Evolutionary conservation across 352 stramenopile species (phyloP).

Genomic region (Phytophthora brassicae): DNA sequence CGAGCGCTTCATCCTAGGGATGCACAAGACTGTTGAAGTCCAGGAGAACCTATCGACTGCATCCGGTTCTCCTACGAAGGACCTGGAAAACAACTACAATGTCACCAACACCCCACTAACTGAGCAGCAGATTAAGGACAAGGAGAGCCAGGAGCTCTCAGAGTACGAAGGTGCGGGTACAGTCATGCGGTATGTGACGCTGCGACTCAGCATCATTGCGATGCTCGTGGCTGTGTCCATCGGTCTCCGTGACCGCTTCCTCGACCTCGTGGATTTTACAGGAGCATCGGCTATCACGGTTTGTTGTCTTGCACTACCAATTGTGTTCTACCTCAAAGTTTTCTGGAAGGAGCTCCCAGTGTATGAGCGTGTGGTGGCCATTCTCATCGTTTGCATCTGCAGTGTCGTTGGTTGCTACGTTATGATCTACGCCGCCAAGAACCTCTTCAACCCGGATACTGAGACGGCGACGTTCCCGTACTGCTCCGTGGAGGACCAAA

Average conservation of each 20-base stretch:
- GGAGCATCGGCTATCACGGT: conserved; percentile 38
- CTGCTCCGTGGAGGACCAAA: conserved; percentile 32
- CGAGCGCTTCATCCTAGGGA: conserved; percentile 40
- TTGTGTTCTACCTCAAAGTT: conserved; percentile 45
- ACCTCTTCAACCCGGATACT: conserved; percentile 31
- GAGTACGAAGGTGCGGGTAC: conserved; percentile 19
- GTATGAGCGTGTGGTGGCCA: conserved; percentile 32
- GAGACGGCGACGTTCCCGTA: conserved; percentile 31
- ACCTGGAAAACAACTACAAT: conserved; percentile 35
- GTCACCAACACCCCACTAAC: conserved; percentile 15
- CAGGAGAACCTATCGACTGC: conserved; percentile 29
- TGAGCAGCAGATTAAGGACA: conserved; percentile 17
- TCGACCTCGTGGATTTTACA: conserved; percentile 48
- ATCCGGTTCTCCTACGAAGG: conserved; percentile 16
- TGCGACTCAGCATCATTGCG: conserved; percentile 34
- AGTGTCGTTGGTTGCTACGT: conserved; percentile 35
- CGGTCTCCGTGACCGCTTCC: conserved; percentile 29
- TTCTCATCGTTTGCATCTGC: conserved; percentile 34
- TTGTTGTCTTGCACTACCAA: conserved; percentile 45
- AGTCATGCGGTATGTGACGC: conserved; percentile 28
- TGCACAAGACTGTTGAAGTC: conserved; percentile 33
- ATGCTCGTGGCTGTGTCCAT: conserved; percentile 26
- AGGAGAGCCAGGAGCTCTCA: conserved; percentile 22
- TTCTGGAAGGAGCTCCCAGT: conserved; percentile 38
- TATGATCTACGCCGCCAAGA: conserved; percentile 36